Conservation (phyloP, 1,284 basidiomycete genomes). For the Ganoderma sinense region DNA sequence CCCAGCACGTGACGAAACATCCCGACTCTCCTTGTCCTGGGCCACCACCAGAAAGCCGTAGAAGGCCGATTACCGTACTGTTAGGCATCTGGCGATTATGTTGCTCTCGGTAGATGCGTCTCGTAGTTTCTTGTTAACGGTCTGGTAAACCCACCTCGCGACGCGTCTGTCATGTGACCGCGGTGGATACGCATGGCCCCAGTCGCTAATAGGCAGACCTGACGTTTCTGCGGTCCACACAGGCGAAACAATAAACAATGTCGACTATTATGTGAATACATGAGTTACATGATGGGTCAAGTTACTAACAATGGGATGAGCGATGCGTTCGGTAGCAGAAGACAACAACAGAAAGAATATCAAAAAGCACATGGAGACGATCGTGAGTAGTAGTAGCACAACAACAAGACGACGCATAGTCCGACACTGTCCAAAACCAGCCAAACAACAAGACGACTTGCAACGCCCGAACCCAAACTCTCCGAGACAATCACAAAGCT, state of each 20-base stretch:
- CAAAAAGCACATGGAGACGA: not conserved
- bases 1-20: not conserved
- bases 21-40: not conserved
- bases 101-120: not conserved
- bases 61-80: not conserved
- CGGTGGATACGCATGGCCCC: not conserved
- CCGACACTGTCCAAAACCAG: not conserved
- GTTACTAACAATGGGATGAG: not conserved
- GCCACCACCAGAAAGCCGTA: not conserved
- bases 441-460: too few species aligned
- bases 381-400: not conserved
- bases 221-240: too few species aligned
- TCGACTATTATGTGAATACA: not conserved
- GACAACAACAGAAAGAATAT: not conserved
- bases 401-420: not conserved
- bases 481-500: not conserved
- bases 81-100: not conserved
- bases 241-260: not conserved
- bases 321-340: not conserved
- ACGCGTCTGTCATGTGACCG: slow-evolving; percentile 5
- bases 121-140: not conserved
- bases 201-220: too few species aligned
- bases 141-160: not conserved
- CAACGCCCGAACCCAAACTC: too few species aligned
- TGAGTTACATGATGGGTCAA: not conserved